Evolutionary conservation across 257 asterid genomes (phyloP).

Genomic region (Jacaranda copaia): DNA sequence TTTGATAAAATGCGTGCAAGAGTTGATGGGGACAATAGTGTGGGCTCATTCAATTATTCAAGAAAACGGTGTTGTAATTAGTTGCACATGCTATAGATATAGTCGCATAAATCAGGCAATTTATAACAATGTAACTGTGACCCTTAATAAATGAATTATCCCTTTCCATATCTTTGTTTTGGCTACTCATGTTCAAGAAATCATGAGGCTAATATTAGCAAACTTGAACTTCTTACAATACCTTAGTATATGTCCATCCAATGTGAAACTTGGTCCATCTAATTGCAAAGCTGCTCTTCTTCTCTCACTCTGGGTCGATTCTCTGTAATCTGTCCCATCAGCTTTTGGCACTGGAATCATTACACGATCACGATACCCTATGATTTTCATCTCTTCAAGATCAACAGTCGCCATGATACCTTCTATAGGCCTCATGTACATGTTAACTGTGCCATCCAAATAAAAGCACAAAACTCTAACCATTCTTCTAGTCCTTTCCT

Average conservation of each 20-base stretch:
- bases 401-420: conserved; percentile 65
- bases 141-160: too few relatives aligned
- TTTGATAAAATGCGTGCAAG: too few relatives aligned
- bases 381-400: conserved; percentile 68
- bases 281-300: conserved; percentile 29
- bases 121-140: too few relatives aligned
- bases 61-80: too few relatives aligned
- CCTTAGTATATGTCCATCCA: conserved; percentile 69
- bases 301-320: conserved; percentile 6
- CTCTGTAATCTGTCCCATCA: conserved; percentile 61
- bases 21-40: too few relatives aligned
- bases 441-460: conserved; percentile 64
- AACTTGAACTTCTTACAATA: conserved; percentile 16
- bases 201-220: background rate
- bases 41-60: too few relatives aligned
- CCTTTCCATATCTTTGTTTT: too few relatives aligned
- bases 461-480: conserved; percentile 66
- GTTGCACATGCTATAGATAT: too few relatives aligned
- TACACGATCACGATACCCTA: conserved; percentile 48
- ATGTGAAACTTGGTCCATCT: conserved; percentile 45
- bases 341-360: conserved; percentile 70
- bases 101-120: too few relatives aligned
- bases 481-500: conserved; percentile 47
- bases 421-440: conserved; percentile 83
- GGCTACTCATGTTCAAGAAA: too few relatives aligned